Base-by-base conservation (phyloP, 73 alveolate genomes). In the Urostyla sp. region DNA sequence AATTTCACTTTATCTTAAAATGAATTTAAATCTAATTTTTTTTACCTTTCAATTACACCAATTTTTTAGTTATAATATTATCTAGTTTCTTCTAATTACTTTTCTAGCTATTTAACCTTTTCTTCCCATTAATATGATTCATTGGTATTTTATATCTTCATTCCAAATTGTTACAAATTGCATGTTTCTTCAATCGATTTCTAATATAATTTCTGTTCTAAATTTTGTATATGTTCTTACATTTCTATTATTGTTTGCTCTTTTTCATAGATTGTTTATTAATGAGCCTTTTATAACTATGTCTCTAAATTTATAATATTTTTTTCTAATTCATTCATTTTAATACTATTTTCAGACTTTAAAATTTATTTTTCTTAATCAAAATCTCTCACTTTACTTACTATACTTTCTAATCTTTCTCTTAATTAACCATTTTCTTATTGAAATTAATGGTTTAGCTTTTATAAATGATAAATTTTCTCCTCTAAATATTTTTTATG, bases 301-400 rank as follows among this genome's bases (percentile, higher is more conserved):
- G 6, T 3, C 60, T 63, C 45, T 40, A 63, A 40, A 8, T 63
- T 6, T 36, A 38, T 11, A 18, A 63, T 63, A 43, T 40, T 63
- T 32, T 6, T 1, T 40, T 63, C 79, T 1, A 63, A 23, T 31
- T 5, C 30, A 37, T 63, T 37, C 79, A 63, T 63, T 26, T 38
- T 63, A 0, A n/a, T 37, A 32, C 44, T 37, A 24, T 63, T 63
- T 2, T 63, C 58, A 7, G 37, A 34, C 35, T 63, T 63, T 24
- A 63, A 38, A n/a, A 27, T 27, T 38, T 28, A 11, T 24, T 38
- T 63, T 8, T 63, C 79, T 6, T 6, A 45, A 43, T 63, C 79
- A 63, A 63, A 63, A 18, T 63, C 79, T 34, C 44, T 60, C 1
- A 63, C 49, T 34, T 60, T 34, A 37, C 28, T 40, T 2, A 63